phyloP scores from a whole-genome alignment of 169 alveolate species.

The Babesia divergens region DNA sequence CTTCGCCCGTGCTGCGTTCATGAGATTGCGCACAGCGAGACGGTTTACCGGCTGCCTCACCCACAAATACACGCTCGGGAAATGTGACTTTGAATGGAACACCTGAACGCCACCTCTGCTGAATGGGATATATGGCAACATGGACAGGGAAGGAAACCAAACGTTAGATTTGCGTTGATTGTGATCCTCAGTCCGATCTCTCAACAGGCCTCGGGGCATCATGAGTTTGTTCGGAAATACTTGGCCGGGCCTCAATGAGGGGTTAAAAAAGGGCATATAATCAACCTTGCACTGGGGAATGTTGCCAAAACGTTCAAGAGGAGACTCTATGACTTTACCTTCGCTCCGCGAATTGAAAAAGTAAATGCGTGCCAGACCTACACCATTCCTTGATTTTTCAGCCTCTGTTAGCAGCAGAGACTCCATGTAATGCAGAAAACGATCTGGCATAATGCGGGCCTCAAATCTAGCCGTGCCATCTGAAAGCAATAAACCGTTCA shows the following conservation, averaged over 20 bases:
- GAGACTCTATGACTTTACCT: constrained; percentile 27
- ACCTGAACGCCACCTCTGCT: constrained; percentile 43
- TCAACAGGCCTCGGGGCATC: background rate
- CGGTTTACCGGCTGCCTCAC: constrained; percentile 23
- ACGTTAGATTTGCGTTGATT: constrained; percentile 11
- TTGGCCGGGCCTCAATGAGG: constrained; percentile 39
- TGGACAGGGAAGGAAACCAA: constrained; percentile 47
- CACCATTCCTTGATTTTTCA: constrained; percentile 42
- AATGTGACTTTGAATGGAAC: constrained; percentile 41
- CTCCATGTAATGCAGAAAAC: constrained; percentile 23
- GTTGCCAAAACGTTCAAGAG: constrained; percentile 10
- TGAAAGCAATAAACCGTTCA: constrained; percentile 31
- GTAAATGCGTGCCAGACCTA: constrained; percentile 57
- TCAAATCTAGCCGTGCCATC: background rate
- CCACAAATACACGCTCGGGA: constrained; percentile 52
- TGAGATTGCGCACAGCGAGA: constrained; percentile 26
- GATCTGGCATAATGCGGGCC: background rate
- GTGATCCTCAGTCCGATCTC: background rate
- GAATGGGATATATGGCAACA: constrained; percentile 24
- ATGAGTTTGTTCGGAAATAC: constrained; percentile 30
- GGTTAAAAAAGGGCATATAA: constrained; percentile 57
- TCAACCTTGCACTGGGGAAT: constrained; percentile 20
- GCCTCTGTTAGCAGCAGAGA: constrained; percentile 48
- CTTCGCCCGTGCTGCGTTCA: constrained; percentile 8
- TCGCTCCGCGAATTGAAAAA: constrained; percentile 9